A percentile compares a stretch with the other conserved stretches of the same genome.
Evolutionary conservation across 2,329 filamentous ascomycete species (phyloP).

Genomic region (Gremmenia infestans): DNA sequence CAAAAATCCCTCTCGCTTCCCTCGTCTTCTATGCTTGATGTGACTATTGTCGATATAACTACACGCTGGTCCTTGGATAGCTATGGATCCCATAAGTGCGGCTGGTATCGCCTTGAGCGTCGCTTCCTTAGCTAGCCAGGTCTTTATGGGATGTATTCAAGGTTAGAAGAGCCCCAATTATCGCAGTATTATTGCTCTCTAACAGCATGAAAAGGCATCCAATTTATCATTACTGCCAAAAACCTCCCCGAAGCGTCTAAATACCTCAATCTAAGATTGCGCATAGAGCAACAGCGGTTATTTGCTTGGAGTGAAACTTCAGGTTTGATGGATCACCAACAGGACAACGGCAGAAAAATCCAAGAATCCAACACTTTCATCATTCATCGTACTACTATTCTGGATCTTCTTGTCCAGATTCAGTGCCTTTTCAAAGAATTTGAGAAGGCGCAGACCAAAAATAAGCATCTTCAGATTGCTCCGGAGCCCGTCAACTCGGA

Average conservation of each 20-base stretch:
- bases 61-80: not conserved
- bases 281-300: constrained; percentile 46
- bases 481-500: constrained; percentile 30
- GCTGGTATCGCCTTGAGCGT: constrained; percentile 33
- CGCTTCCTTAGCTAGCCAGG: constrained; percentile 41
- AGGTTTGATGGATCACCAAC: constrained; percentile 40
- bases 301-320: constrained; percentile 47
- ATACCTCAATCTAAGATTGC: constrained; percentile 44
- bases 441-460: constrained; percentile 37
- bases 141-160: constrained; percentile 44
- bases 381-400: constrained; percentile 44
- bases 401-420: constrained; percentile 44
- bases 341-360: constrained; percentile 38
- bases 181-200: not conserved
- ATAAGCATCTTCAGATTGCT: constrained; percentile 34
- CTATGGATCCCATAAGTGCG: constrained; percentile 30
- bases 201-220: constrained; percentile 34
- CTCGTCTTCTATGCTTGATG: too few relatives aligned
- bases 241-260: constrained; percentile 44
- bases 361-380: constrained; percentile 44
- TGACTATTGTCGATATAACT: too few relatives aligned
- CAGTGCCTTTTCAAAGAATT: constrained; percentile 45
- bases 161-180: constrained; percentile 22
- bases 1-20: too few relatives aligned
- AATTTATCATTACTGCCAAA: constrained; percentile 43